Evolutionary conservation across 2,329 filamentous ascomycete species (phyloP), one percentile per base, ranked within the genome.

Genomic region (Aplosporella prunicola): DNA sequence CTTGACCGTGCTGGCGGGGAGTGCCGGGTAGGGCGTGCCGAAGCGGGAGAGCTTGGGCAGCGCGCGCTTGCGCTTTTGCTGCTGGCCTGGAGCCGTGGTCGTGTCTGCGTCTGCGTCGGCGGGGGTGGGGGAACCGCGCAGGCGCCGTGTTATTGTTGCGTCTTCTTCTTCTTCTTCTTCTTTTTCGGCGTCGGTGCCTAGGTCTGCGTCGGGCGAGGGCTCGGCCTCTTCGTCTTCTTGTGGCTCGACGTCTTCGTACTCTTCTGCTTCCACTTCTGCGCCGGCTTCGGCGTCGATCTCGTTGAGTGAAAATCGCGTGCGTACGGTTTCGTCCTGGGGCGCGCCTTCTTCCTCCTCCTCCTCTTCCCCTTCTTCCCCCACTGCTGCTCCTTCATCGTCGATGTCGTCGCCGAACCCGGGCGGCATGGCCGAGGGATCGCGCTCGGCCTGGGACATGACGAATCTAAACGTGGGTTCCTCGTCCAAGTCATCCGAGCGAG

Each of bases 1-100:
- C 59, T 88, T 89, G 34, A 93, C 77, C 14, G 88, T 76, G 0
- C 76, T 71, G 1, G 72, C 63, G 2, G 87, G 84, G 27, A 94
- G 63, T 1, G 80, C 78, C 1, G 84, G 82, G 46, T 88, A 87
- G 43, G 80, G 74, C 33, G 82, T 76, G 17, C 84, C 84, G 51
- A 87, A 69, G 32, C 72, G 72, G 1, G 86, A 93, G 11, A 75
- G 48, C 44, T 71, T 68, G 45, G 74, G 71, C 47, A 75, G 66
- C 46, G 66, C 53, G 50, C 8, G 61, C 61, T 16, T 57, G 57
- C 5, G 53, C 56, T 32, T 48, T 34, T 60, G n/a, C n/a, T n/a
- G n/a, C n/a, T n/a, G n/a, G n/a, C n/a, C n/a, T n/a, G n/a, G n/a
- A n/a, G n/a, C n/a, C n/a, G n/a, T n/a, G n/a, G n/a, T n/a, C n/a